Evolutionary conservation across 495 filamentous ascomycete species (phyloP).

Genomic region (Hyaloscypha hepaticicola): DNA sequence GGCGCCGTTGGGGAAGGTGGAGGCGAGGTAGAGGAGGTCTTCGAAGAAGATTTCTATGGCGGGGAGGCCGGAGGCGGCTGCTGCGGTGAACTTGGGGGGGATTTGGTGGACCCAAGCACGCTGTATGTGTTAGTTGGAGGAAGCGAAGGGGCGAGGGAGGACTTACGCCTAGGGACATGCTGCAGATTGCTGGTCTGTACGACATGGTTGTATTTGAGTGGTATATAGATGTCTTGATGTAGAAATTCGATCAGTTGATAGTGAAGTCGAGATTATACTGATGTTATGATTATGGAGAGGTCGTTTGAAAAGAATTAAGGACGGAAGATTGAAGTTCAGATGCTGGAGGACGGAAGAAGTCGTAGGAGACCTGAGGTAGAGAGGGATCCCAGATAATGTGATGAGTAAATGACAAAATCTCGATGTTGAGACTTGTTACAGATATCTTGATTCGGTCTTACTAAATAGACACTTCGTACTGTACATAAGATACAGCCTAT

Average conservation of each 20-base stretch:
- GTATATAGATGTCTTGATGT: not conserved
- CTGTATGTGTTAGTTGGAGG: slow-evolving; percentile 17
- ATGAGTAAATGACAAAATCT: not conserved
- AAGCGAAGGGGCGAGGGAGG: not conserved
- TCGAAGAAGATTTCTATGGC: slow-evolving; percentile 82
- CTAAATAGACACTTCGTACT: not conserved
- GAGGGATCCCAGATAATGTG: not conserved
- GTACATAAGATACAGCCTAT: too few species aligned
- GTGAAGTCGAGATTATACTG: not conserved
- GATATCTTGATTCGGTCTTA: not conserved
- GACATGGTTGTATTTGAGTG: slow-evolving; percentile 9
- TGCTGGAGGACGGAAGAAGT: not conserved
- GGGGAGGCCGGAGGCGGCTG: slow-evolving; percentile 61
- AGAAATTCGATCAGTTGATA: not conserved
- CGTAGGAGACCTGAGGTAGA: not conserved
- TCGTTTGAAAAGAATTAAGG: not conserved
- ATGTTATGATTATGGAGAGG: too few species aligned
- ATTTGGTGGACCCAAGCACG: slow-evolving; percentile 58
- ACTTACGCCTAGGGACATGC: slow-evolving; percentile 21
- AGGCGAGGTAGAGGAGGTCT: slow-evolving; percentile 65
- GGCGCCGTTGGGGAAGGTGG: slow-evolving; percentile 30
- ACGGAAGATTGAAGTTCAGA: too few species aligned
- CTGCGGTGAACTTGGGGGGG: slow-evolving; percentile 62
- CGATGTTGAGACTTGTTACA: not conserved
- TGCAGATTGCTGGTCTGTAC: slow-evolving; percentile 23